Evolutionary conservation across 805 yeast genomes (phyloP).

Genomic region (Yamadazyma takamatsuzukensis): DNA sequence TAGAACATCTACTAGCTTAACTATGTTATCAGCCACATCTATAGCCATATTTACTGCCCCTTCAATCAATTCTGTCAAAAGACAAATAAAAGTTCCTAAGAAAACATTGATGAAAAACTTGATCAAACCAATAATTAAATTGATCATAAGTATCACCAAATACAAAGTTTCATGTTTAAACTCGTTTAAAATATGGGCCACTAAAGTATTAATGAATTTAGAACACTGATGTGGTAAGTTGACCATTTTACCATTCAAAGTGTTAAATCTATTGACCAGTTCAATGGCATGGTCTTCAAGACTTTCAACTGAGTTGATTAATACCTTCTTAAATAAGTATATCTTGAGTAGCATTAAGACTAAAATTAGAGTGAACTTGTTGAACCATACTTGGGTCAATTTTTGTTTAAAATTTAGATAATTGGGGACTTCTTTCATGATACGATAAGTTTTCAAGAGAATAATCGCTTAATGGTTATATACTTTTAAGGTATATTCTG

Average conservation of each 20-base stretch:
- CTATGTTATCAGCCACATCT: slow-evolving; percentile 65
- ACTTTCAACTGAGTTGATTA: slow-evolving; percentile 9
- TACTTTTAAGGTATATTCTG: not conserved
- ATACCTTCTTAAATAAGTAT: slow-evolving; percentile 48
- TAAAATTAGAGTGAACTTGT: slow-evolving; percentile 57
- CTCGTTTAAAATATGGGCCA: slow-evolving; percentile 3
- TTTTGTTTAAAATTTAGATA: slow-evolving; percentile 18
- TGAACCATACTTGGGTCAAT: slow-evolving; percentile 63
- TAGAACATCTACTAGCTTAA: slow-evolving; percentile 54
- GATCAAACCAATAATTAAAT: slow-evolving; percentile 45
- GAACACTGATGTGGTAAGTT: slow-evolving; percentile 7
- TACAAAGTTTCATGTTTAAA: slow-evolving; percentile 7
- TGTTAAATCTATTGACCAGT: slow-evolving; percentile 5
- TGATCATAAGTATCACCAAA: slow-evolving; percentile 5
- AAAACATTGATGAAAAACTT: slow-evolving; percentile 67
- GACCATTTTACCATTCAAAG: not conserved
- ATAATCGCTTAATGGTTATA: too few relatives aligned
- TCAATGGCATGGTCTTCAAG: slow-evolving; percentile 2
- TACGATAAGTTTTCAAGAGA: too few relatives aligned
- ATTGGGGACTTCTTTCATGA: slow-evolving; percentile 12
- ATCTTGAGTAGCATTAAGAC: slow-evolving; percentile 59
- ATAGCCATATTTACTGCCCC: slow-evolving; percentile 71
- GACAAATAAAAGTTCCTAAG: slow-evolving; percentile 84
- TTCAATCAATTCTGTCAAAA: slow-evolving; percentile 68
- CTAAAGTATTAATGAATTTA: slow-evolving; percentile 6